Evolutionary conservation across 1,139 yeast species (phyloP), one percentile per base, ranked within the genome.

Genomic region (Hansenula sp.): DNA sequence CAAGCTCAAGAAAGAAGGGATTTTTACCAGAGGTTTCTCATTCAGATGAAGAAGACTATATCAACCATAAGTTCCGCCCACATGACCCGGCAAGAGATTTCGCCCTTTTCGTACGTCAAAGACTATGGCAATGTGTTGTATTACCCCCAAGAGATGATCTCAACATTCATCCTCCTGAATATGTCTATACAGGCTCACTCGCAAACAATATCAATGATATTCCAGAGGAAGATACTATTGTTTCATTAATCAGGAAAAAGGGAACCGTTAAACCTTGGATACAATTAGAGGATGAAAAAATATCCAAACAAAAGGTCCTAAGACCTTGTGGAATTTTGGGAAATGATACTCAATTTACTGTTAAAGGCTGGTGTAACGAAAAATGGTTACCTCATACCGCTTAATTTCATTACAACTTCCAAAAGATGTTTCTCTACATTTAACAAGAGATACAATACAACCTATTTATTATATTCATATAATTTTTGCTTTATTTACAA

Each of bases 301-400:
- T 28, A n/a, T 40, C 33, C 5, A 27, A 24, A 21, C 21, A 30
- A 7, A 46, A 40, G 4, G 47, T 28, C 9, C 35, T 55, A 13
- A 45, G 47, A 37, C 55, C 62, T 36, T 40, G 54, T 42, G 55
- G 58, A 7, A 43, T 42, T 15, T 28, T 59, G 33, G 46, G 37
- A 9, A 53, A 53, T 29, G 52, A 52, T n/a, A 55, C 69, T 15
- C 81, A 76, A 48, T 76, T 67, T 54, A 76, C 79, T 5, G 71
- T 74, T 12, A 72, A 70, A 49, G 80, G 81, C 1, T 76, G 80
- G 79, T 65, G 72, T 45, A 73, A 72, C 49, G 58, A 70, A 37
- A 59, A 77, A 49, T 76, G 80, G 80, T 41, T 65, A 12, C 41
- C 55, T 16, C n/a, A 30, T 11, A 15, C 24, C 2, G 15, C n/a